Percentiles rank a stretch among this genome's conserved stretches.
These are phyloP conservation scores for Phytophthora hibernalis DNA, from an alignment of 352 stramenopile genomes.

Conservation along the genomic window DNA sequence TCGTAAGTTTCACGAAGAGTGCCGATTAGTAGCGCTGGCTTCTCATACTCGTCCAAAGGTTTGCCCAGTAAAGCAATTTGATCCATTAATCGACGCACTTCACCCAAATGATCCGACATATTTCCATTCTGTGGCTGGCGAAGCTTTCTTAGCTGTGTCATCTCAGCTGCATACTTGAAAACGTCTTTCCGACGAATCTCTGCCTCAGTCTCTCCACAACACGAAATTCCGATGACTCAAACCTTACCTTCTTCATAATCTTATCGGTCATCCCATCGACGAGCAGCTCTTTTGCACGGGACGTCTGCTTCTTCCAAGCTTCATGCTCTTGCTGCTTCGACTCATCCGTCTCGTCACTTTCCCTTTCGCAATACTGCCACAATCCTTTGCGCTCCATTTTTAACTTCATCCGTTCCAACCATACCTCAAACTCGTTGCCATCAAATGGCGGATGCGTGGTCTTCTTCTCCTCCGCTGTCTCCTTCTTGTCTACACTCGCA, in stretches of 20 bases:
- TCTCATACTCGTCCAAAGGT: conserved; percentile 19
- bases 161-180: conserved; percentile 23
- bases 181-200: neutral
- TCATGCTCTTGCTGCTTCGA: conserved; percentile 5
- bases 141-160: conserved; percentile 11
- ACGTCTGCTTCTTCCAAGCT: neutral
- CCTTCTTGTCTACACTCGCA: neutral
- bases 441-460: conserved; percentile 1
- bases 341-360: neutral
- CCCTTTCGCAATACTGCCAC: conserved; percentile 10
- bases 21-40: conserved; percentile 24
- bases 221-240: neutral
- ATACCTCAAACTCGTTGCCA: conserved; percentile 19
- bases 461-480: conserved; percentile 6
- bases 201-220: conserved; percentile 16
- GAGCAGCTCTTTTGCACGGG: conserved; percentile 10
- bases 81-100: conserved; percentile 17
- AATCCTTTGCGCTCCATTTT: conserved; percentile 11
- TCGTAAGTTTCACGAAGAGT: conserved; percentile 5
- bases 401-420: conserved; percentile 9
- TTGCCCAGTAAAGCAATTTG: conserved; percentile 6
- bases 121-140: conserved; percentile 2
- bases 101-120: conserved; percentile 20
- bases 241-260: neutral
- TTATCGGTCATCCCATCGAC: conserved; percentile 20